Base-by-base conservation (phyloP, 176 grass and related monocot genomes). In the Eremochloa ophiuroides region DNA sequence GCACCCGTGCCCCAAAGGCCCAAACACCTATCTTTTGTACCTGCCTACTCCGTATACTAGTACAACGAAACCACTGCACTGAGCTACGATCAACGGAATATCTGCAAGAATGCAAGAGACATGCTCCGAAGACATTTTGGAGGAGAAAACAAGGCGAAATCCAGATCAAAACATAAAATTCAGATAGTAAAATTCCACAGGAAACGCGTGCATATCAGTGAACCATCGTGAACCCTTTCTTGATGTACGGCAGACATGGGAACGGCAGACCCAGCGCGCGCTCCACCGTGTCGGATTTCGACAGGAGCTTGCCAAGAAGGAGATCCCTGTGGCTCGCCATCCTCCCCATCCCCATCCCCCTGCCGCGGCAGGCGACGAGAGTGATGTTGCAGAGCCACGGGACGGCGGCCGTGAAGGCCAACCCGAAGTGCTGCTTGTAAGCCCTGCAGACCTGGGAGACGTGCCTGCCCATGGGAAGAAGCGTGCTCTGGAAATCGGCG, bases 331-430 rank as follows among this genome's bases (percentile, higher is more conserved):
- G 31, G 1, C 82, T 51, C n/a, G n/a, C n/a, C n/a, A n/a, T n/a
- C n/a, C n/a, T n/a, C n/a, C n/a, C n/a, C n/a, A n/a, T n/a, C n/a
- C n/a, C n/a, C 6, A 91, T 77, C 50, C 16, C 39, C 56, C 22
- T 69, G 2, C 48, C 68, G 4, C 82, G 89, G 91, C 92, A 89
- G 30, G 92, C 88, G 8, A 95, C 90, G 76, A 98, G 90, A 20
- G 84, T 98, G 65, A 89, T 73, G 84, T 98, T 98, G 87, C 88
- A 95, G 65, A 98, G 89, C 88, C 86, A 91, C 7, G 92, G 95
- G 43, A 91, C 79, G 1, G 81, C 30, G 11, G 73, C 33, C 0
- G 71, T 86, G 87, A 91, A 95, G 56, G 90, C 90, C 33, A 90
- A 18, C 48, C 90, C 95, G 69, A 98, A 91, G 29, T 93, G 90